phyloP scores from a whole-genome alignment of 163 green algal genomes.

The Coccomyxa subellipsoidea region DNA sequence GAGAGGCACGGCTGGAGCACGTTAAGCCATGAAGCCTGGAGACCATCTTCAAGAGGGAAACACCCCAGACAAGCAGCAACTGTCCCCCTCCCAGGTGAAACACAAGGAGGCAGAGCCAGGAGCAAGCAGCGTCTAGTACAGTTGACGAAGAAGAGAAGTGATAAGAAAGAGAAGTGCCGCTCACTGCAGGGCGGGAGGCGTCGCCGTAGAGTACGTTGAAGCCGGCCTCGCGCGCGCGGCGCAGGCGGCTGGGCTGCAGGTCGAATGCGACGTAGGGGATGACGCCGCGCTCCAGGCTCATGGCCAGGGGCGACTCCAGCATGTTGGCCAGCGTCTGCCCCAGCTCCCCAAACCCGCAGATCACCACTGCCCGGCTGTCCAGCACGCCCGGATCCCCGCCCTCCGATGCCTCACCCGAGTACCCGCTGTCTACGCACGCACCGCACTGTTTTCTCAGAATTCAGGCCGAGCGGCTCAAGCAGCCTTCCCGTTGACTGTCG shows the following conservation, averaged over 20 bases:
- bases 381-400: neutral
- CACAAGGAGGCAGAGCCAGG: too few species aligned
- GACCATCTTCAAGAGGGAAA: too few species aligned
- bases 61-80: too few species aligned
- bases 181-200: conserved; percentile 39
- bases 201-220: conserved; percentile 74
- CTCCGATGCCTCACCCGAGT: neutral
- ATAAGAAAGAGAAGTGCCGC: neutral
- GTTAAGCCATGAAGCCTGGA: too few species aligned
- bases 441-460: neutral
- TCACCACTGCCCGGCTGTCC: conserved; percentile 48
- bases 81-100: too few species aligned
- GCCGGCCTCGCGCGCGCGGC: conserved; percentile 52
- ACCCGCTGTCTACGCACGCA: neutral
- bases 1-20: too few species aligned
- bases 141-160: neutral
- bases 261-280: conserved; percentile 60
- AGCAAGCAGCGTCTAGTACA: too few species aligned
- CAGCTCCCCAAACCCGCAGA: conserved; percentile 76
- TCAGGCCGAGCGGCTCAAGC: too few species aligned
- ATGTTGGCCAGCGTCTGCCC: conserved; percentile 80
- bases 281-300: conserved; percentile 17
- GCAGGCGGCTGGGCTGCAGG: conserved; percentile 46
- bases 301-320: conserved; percentile 48
- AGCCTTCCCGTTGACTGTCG: too few species aligned